These are phyloP conservation scores for Salix koriyanagi DNA, from an alignment of 345 rosid species.

Conservation along the genomic window DNA sequence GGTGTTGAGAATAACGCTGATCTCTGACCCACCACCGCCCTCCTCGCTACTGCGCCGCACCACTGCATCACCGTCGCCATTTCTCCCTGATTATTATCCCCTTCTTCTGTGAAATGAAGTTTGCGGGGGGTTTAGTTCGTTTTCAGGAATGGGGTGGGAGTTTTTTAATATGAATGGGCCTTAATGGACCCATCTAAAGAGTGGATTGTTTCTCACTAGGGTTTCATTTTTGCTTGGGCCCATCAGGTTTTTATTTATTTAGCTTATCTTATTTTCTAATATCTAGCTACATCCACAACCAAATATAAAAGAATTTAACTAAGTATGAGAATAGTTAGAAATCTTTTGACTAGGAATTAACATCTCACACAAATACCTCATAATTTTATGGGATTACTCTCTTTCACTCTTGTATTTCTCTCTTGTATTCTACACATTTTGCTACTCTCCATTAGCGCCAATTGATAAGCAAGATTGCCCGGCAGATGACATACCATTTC, in stretches of 20 bases:
- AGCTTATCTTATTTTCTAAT: neutral
- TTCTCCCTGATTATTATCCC: neutral
- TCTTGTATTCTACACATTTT: no score
- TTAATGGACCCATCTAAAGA: neutral
- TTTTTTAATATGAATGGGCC: neutral
- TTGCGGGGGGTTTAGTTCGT: neutral
- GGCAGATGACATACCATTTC: no score
- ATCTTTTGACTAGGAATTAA: no score
- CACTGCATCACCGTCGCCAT: conserved; percentile 42
- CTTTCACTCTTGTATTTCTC: no score
- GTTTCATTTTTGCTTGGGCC: neutral
- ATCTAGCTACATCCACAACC: no score
- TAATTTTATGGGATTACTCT: no score
- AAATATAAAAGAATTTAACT: no score
- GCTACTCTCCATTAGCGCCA: no score
- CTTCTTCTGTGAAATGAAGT: neutral
- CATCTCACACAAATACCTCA: no score
- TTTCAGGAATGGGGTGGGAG: neutral
- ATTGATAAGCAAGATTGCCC: no score
- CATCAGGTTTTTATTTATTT: neutral
- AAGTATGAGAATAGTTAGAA: no score
- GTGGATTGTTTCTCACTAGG: no score
- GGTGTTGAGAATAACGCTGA: conserved; percentile 20
- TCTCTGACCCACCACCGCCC: conserved; percentile 42
- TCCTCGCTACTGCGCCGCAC: conserved; percentile 58